These are phyloP conservation scores for Aspergillus sp. DNA, from an alignment of 2,329 filamentous ascomycete genomes.

Conservation along the genomic window DNA sequence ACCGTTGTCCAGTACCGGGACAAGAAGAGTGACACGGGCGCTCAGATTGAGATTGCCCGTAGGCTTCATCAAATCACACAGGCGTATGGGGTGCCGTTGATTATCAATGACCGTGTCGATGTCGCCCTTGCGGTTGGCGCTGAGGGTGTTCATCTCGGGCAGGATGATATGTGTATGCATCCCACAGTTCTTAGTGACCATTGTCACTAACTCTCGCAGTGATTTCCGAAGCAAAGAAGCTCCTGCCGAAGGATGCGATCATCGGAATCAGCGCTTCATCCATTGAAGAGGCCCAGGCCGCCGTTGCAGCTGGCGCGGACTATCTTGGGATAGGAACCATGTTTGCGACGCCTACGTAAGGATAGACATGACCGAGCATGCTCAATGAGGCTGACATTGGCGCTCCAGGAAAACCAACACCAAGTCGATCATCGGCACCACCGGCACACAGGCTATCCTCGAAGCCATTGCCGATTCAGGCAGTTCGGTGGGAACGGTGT, in stretches of 20 bases:
- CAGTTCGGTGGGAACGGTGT: conserved; percentile 61
- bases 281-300: conserved; percentile 71
- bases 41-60: conserved; percentile 68
- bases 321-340: conserved; percentile 92
- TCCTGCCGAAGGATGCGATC: conserved; percentile 77
- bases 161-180: conserved; percentile 80
- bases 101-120: conserved; percentile 93
- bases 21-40: conserved; percentile 76
- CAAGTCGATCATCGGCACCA: conserved; percentile 76
- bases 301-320: conserved; percentile 77
- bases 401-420: conserved; percentile 76
- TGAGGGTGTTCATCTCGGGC: conserved; percentile 92
- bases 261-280: conserved; percentile 87
- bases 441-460: conserved; percentile 71
- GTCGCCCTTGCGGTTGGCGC: conserved; percentile 83
- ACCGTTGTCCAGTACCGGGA: conserved; percentile 90
- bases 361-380: conserved; percentile 11
- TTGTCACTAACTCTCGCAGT: conserved; percentile 47
- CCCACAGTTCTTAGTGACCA: background rate
- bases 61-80: conserved; percentile 73
- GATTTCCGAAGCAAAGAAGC: conserved; percentile 65
- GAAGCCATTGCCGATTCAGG: conserved; percentile 57
- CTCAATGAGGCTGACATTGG: conserved; percentile 13
- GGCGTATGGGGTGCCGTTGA: conserved; percentile 71
- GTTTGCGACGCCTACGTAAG: conserved; percentile 79